Base-by-base conservation (phyloP, 805 yeast genomes). In the Ogataea nonfermentans region DNA sequence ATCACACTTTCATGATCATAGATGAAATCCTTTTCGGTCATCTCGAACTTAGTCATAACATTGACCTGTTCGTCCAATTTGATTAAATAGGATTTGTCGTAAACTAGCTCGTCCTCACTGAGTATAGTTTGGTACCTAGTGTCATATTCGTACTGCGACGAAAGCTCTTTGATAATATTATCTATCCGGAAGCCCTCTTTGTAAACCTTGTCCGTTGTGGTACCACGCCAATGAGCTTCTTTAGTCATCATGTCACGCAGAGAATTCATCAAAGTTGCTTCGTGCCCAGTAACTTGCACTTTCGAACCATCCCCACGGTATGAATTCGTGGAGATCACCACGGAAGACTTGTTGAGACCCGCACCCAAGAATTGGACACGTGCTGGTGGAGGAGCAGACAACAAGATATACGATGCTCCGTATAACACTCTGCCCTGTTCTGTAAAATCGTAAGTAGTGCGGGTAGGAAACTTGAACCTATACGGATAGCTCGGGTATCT, bases 341-440 rank as follows among this genome's bases (percentile, higher is more conserved):
- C 42, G 2, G 61, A 46, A 6, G 53, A 41, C 12, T 51, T 44
- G 27, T 44, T 31, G 12, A 51, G 28, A 17, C 54, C 59, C 3
- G 53, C 57, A 6, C 70, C 69, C 7, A 65, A 34, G 29, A 67
- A 52, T 2, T 56, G 53, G 4, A 66, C 33, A 29, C 65, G 42
- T 3, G 52, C 41, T 2, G 71, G 61, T 10, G 56, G 48, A 2
- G 62, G 53, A 6, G 62, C 57, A 4, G 53, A 14, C 20, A 49
- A 44, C 17, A 56, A 43, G 29, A 66, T 33, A 37, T 56, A 63
- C n/a, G 55, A 51, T 3, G 63, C 57, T 2, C 70, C 70, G 25
- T 52, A 42, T 10, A 55, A 29, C 3, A 44, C 47, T 19, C 70
- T 46, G 6, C 59, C 61, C n/a, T 30, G 35, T 24, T 43, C 43